Percentiles rank a stretch among this genome's conserved stretches.
Conservation (phyloP, 2,329 filamentous ascomycete genomes). For the Xylariaceae sp. region DNA sequence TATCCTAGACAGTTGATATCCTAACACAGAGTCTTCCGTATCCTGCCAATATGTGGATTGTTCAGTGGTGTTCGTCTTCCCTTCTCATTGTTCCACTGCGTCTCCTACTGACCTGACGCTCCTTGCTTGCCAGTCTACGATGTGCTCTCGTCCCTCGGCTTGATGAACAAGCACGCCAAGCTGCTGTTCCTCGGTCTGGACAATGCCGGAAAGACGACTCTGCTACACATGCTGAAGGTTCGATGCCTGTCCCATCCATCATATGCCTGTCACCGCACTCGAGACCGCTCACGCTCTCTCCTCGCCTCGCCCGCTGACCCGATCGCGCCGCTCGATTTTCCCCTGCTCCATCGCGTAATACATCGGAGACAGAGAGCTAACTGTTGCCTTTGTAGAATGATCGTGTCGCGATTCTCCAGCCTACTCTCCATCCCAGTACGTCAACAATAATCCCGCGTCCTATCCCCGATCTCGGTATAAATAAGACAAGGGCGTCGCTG, state of each 20-base stretch:
- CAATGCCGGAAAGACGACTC: constrained; percentile 90
- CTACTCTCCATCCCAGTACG: constrained; percentile 86
- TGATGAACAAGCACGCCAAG: constrained; percentile 95
- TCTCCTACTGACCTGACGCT: constrained; percentile 23
- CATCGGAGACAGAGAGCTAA: constrained; percentile 5
- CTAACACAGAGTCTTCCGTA: constrained; percentile 4
- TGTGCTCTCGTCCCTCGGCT: constrained; percentile 76
- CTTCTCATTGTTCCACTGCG: constrained; percentile 10
- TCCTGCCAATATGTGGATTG: constrained; percentile 70
- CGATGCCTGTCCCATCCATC: constrained; percentile 29
- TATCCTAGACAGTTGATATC: constrained; percentile 6
- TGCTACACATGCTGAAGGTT: constrained; percentile 94
- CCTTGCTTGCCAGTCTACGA: constrained; percentile 65
- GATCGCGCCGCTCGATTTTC: constrained; percentile 9
- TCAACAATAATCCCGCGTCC: constrained; percentile 22
- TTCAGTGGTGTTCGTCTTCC: constrained; percentile 80
- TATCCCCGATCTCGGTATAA: constrained; percentile 13
- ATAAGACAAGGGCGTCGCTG: constrained; percentile 22
- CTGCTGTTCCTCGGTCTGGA: constrained; percentile 88
- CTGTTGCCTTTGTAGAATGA: constrained; percentile 59
- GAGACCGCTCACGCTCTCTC: not conserved
- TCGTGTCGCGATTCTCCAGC: constrained; percentile 83
- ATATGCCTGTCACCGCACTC: not conserved
- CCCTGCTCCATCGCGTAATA: not conserved
- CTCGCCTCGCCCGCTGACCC: not conserved